Evolutionary conservation across 345 rosid species (phyloP), one percentile per base, ranked within the genome.

Genomic region (Draba incana): DNA sequence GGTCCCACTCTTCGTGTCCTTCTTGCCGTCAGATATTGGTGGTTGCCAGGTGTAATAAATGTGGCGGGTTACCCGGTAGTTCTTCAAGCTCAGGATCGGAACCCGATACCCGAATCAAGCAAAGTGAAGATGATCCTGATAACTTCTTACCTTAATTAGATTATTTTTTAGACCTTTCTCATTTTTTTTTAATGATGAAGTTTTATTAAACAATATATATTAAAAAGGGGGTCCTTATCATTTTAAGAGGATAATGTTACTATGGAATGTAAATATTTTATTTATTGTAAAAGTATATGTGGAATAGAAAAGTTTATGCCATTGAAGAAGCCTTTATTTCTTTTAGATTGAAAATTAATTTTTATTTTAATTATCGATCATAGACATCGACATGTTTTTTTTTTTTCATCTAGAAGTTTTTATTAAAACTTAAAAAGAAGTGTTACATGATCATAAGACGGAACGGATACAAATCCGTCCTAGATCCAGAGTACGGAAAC

Each of bases 1-100:
- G 87, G 9, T 85, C 97, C 20, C 98, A 85, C 81, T 94, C 98
- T 6, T 87, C 99, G 1, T 94, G 99, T 71, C 99, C 98, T 13
- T 94, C 95, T 0, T 89, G 96, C 85, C 96, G 96, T 51, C 91
- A 85, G 76, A 81, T 87, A 23, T 66, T 87, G 56, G 86, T 73
- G 23, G 88, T 85, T 13, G 57, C 84, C 20, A 70, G 93, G 63
- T 85, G 93, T 69, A 86, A 84, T 15, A 85, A 87, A 81, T 89
- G 92, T n/a, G 92, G 92, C 0, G 92, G 92, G 0, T 45, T 86
- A 30, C 88, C 94, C 12, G 75, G 73, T 14, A 66, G 81, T 16
- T 69, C 75, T 16, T 69, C 75, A 2, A 62, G 73, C 5, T 75
- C 83, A 1, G 76, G 81, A 66, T 72, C 83, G 38, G 88, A 83